Evolutionary conservation across 768 basidiomycete species (phyloP), one percentile per base, ranked within the genome.

Genomic region (Ephemerocybe angulata): DNA sequence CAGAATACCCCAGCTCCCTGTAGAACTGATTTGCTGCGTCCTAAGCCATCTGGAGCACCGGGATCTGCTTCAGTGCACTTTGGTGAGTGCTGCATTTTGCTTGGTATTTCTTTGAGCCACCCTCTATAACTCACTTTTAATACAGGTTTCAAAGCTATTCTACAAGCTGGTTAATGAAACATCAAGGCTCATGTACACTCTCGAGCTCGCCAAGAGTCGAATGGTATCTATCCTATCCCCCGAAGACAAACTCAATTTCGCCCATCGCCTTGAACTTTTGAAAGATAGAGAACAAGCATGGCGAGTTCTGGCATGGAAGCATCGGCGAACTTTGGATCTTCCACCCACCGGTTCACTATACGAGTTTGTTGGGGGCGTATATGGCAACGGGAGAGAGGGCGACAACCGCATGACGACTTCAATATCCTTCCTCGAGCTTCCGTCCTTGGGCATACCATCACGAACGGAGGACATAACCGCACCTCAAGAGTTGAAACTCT

Each of bases 341-440:
- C 76, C 77, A 0, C 72, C 72, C 8, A 73, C 77, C 0, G 79
- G 77, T 4, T 74, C 75, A 0, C 72, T 81, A 1, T 81, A 80
- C 59, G 79, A 81, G 55, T 80, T 81, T 60, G 69, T 72, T 3
- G 78, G 77, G 8, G 80, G 78, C 1, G 60, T 79, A 24, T 83
- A 82, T 62, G 80, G 73, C 1, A 77, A 77, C 59, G 77, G 76
- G 12, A 70, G 72, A 56, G 80, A 78, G 50, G 75, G 76, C 50
- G 74, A 72, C 24, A 67, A 65, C 50, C 67, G 72, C 19, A 65
- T 71, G 40, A 75, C 73, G 3, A 69, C 72, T 3, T 76, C 72
- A 24, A 78, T 83, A 35, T 75, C 77, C 1, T 82, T 84, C 58
- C 66, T 78, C 29, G 75, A 81, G 60, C 74, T 83, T 11, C 80